phyloP scores from a whole-genome alignment of 129 eudicot genomes.

The Helianthus tuberosus region DNA sequence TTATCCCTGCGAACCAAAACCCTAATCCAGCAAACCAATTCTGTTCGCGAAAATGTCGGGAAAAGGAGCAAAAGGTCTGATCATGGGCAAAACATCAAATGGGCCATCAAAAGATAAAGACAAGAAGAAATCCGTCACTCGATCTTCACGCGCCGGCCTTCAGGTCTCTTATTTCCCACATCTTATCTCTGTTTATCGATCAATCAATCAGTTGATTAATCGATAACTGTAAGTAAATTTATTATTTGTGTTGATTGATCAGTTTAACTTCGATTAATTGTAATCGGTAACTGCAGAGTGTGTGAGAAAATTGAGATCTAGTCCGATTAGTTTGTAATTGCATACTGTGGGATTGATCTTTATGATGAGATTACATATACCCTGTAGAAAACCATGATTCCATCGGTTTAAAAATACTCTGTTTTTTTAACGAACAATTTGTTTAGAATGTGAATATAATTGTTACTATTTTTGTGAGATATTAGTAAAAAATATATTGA shows the following conservation, averaged over 20 bases:
- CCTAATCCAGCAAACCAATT: not conserved
- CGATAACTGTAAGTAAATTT: too few species aligned
- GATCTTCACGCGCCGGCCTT: conserved; percentile 81
- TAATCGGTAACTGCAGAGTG: not conserved
- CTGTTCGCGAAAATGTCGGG: conserved; percentile 54
- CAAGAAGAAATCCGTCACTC: conserved; percentile 68
- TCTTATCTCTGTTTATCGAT: not conserved
- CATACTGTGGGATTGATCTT: not conserved
- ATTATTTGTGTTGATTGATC: too few species aligned
- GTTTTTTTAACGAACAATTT: not conserved
- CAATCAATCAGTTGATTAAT: not conserved
- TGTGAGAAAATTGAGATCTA: not conserved
- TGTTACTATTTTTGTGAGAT: not conserved
- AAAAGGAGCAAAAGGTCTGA: conserved; percentile 72
- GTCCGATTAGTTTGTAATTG: not conserved
- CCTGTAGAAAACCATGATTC: not conserved
- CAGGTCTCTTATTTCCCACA: conserved; percentile 39
- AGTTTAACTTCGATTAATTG: not conserved
- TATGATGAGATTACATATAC: too few species aligned
- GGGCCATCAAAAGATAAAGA: conserved; percentile 51
- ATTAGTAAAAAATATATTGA: too few species aligned
- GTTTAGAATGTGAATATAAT: not conserved
- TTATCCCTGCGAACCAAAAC: conserved; percentile 39
- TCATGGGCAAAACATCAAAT: conserved; percentile 48
- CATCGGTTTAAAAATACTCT: not conserved